A percentile compares a stretch with the other conserved stretches of the same genome.
These are phyloP conservation scores for Jacaranda copaia DNA, from an alignment of 257 asterid genomes.

Conservation along the genomic window DNA sequence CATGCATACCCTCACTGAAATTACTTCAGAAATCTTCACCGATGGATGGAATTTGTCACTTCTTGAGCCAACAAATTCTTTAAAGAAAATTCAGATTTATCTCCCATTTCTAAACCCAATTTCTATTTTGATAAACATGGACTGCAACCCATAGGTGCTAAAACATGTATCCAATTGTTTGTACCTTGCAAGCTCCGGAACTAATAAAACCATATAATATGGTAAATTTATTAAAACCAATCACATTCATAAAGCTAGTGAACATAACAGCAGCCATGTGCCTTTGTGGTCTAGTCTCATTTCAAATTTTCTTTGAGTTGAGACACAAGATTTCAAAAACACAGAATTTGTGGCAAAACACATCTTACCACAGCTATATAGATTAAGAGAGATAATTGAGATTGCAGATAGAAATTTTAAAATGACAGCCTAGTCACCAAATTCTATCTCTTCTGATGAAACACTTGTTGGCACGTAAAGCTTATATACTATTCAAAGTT, in stretches of 20 bases:
- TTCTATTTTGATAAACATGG: neutral
- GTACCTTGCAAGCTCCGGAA: neutral
- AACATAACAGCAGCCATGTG: neutral
- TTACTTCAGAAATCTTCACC: neutral
- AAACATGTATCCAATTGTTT: neutral
- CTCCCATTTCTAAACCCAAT: neutral
- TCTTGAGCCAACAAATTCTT: neutral
- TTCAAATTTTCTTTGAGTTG: neutral
- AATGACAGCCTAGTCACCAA: neutral
- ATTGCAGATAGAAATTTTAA: neutral
- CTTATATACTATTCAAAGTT: neutral
- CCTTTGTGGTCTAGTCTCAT: neutral
- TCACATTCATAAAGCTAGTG: neutral
- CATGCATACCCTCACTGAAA: neutral
- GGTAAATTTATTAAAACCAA: neutral
- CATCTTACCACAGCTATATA: neutral
- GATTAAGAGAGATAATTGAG: neutral
- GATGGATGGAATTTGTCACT: neutral
- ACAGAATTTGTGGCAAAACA: neutral
- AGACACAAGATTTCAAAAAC: neutral
- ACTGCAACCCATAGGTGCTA: neutral
- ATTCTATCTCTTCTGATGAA: neutral
- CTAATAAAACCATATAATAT: constrained; percentile 4
- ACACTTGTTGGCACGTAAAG: neutral
- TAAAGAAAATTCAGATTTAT: neutral